Conservation (phyloP, 768 basidiomycete species). For the Collybiopsis confluens region DNA sequence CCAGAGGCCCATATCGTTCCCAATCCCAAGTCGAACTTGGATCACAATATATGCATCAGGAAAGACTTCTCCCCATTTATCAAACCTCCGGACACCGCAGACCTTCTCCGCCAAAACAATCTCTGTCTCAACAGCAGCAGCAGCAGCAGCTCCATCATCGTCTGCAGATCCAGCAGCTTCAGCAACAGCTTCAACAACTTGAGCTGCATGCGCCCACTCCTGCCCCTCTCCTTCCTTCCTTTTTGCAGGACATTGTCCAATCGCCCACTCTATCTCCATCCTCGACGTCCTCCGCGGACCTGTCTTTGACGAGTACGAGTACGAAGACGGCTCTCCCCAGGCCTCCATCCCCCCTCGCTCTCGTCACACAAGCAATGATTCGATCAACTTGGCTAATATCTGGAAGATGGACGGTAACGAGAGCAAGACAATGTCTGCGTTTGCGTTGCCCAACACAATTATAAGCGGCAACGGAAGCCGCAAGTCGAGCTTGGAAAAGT, state of each 20-base stretch:
- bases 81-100: slow-evolving; percentile 55
- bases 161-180: slow-evolving; percentile 16
- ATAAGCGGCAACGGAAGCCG: slow-evolving; percentile 27
- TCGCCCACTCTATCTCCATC: slow-evolving; percentile 63
- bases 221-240: slow-evolving; percentile 63
- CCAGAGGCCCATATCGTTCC: slow-evolving; percentile 38
- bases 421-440: slow-evolving; percentile 47
- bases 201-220: slow-evolving; percentile 37
- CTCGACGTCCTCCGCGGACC: slow-evolving; percentile 61
- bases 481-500: slow-evolving; percentile 34
- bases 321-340: not conserved
- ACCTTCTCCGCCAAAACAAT: slow-evolving; percentile 22
- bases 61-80: slow-evolving; percentile 54
- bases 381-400: slow-evolving; percentile 44
- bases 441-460: slow-evolving; percentile 41
- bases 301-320: slow-evolving; percentile 56
- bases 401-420: slow-evolving; percentile 76
- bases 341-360: slow-evolving; percentile 2
- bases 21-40: slow-evolving; percentile 48
- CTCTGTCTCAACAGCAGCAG: slow-evolving; percentile 16
- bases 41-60: slow-evolving; percentile 31
- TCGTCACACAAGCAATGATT: slow-evolving; percentile 13
- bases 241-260: slow-evolving; percentile 71
- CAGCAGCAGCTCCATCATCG: slow-evolving; percentile 14
- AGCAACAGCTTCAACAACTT: slow-evolving; percentile 4